Evolutionary conservation across 768 basidiomycete genomes (phyloP).

Genomic region (Rhizopogon vesiculosus): DNA sequence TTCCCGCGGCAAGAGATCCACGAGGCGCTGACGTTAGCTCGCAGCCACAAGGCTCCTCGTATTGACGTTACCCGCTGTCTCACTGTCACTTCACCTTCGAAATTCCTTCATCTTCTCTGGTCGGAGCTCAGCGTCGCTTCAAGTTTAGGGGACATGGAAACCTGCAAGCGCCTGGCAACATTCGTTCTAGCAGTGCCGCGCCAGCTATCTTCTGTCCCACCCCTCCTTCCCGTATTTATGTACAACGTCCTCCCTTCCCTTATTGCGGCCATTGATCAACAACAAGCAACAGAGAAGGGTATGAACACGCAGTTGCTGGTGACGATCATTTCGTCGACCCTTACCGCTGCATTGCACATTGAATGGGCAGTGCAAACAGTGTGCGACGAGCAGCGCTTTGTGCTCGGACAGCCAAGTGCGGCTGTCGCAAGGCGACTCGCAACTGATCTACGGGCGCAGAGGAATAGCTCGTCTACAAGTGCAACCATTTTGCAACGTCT

Average conservation of each 20-base stretch:
- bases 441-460: constrained; percentile 50
- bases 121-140: constrained; percentile 51
- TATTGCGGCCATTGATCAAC: constrained; percentile 48
- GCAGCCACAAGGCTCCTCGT: constrained; percentile 56
- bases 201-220: constrained; percentile 39
- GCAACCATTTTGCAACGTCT: constrained; percentile 54
- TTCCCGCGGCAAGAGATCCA: constrained; percentile 56
- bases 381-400: constrained; percentile 41
- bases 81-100: constrained; percentile 49
- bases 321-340: constrained; percentile 57
- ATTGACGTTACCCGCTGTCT: constrained; percentile 68
- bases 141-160: constrained; percentile 55
- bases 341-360: constrained; percentile 64
- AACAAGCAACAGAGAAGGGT: constrained; percentile 48
- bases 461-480: constrained; percentile 43
- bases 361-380: constrained; percentile 63
- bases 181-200: constrained; percentile 66
- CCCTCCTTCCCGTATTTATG: constrained; percentile 71
- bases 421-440: constrained; percentile 66
- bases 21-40: constrained; percentile 50
- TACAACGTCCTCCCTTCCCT: constrained; percentile 62
- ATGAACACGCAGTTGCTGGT: constrained; percentile 60
- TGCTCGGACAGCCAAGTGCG: constrained; percentile 60
- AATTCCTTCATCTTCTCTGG: constrained; percentile 70
- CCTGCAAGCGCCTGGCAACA: constrained; percentile 59